Conservation (phyloP, 768 basidiomycete genomes). For the Boletus bicolor region DNA sequence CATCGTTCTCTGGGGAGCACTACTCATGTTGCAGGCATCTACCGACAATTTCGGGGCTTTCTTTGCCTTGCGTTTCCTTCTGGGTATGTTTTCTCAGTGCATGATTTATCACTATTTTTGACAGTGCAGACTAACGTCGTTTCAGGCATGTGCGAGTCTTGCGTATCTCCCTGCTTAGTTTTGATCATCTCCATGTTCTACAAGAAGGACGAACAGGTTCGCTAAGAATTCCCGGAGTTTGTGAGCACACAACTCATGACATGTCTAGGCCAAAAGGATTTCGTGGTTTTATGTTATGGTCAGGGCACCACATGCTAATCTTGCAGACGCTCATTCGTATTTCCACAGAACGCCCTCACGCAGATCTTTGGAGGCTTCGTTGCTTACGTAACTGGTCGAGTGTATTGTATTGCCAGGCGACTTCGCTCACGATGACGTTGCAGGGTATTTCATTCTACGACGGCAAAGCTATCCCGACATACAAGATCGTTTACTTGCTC, state of each 20-base stretch:
- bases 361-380: conserved; percentile 61
- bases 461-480: conserved; percentile 48
- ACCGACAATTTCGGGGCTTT: conserved; percentile 57
- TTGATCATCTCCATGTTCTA: conserved; percentile 66
- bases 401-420: neutral
- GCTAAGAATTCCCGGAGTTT: neutral
- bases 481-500: conserved; percentile 60
- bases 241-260: conserved; percentile 1
- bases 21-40: conserved; percentile 59
- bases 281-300: conserved; percentile 71
- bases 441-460: conserved; percentile 57
- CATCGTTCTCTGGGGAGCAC: conserved; percentile 55
- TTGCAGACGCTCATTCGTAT: neutral
- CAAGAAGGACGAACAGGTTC: conserved; percentile 62
- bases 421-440: neutral
- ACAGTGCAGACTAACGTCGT: neutral
- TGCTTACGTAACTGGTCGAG: conserved; percentile 45
- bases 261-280: conserved; percentile 48
- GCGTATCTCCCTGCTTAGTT: conserved; percentile 61
- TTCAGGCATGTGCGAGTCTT: conserved; percentile 64
- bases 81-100: conserved; percentile 37
- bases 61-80: conserved; percentile 58
- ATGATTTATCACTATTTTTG: neutral
- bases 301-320: conserved; percentile 1
- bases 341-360: conserved; percentile 52